Conservation (phyloP, 139 green algal species). For the Picochlorum sp. region DNA sequence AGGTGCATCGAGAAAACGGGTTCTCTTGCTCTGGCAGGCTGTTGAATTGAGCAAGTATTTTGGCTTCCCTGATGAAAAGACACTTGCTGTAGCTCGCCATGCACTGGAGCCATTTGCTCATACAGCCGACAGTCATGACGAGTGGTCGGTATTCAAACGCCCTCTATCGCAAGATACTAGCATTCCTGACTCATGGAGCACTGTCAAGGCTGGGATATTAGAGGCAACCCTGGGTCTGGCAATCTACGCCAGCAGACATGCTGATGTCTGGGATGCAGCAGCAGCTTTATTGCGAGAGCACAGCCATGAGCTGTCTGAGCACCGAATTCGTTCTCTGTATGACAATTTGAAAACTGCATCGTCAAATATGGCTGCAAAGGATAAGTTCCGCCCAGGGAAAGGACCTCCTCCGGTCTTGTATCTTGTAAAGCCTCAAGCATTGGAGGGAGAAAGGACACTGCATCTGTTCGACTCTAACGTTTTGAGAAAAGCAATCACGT, state of each 20-base stretch:
- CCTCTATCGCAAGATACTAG: slow-evolving; percentile 14
- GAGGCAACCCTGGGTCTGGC: slow-evolving; percentile 39
- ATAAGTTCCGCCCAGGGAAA: slow-evolving; percentile 19
- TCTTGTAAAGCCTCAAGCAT: slow-evolving; percentile 15
- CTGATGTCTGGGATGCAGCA: slow-evolving; percentile 65
- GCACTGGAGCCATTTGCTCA: background rate
- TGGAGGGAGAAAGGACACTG: slow-evolving; percentile 6
- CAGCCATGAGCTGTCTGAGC: slow-evolving; percentile 31
- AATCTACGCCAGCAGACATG: slow-evolving; percentile 38
- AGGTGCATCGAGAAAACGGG: slow-evolving; percentile 47
- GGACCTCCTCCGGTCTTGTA: slow-evolving; percentile 34
- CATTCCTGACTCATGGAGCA: slow-evolving; percentile 22
- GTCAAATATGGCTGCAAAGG: slow-evolving; percentile 28
- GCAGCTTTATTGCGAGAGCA: slow-evolving; percentile 52
- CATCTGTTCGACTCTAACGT: slow-evolving; percentile 13
- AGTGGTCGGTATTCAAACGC: slow-evolving; percentile 6
- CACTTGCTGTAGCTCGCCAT: slow-evolving; percentile 25
- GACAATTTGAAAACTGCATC: slow-evolving; percentile 41
- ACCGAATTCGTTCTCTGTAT: slow-evolving; percentile 43
- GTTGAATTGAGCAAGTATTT: slow-evolving; percentile 45
- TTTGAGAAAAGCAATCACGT: background rate
- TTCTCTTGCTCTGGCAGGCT: slow-evolving; percentile 65
- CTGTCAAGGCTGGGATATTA: slow-evolving; percentile 33
- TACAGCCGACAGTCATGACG: slow-evolving; percentile 10
- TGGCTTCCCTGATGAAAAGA: slow-evolving; percentile 30